Evolutionary conservation across 192 early-diverging fungal genomes (phyloP), one percentile per base, ranked within the genome.

Genomic region (Mortierella hygrophila): DNA sequence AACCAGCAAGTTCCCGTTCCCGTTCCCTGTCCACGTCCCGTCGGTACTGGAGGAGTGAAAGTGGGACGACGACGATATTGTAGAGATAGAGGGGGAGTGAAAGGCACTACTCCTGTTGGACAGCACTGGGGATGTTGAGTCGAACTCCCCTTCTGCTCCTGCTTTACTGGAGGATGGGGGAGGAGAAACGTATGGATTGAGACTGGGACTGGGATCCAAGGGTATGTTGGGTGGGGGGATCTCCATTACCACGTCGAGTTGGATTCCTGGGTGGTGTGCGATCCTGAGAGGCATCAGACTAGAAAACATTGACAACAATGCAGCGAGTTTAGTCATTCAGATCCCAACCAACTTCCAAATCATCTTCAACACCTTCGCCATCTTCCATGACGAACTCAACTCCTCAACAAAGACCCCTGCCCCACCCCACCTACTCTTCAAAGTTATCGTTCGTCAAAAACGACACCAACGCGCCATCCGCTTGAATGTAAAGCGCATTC

Each of bases 391-490:
- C 38, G 38, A 6, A 40, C 1, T 11, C 60, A 65, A 65, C 60
- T 35, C 26, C 29, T 2, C 60, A 11, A 65, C 13, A 32, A 3
- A 13, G 4, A 11, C 10, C 35, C 35, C 35, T 1, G 35, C 35
- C 35, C 10, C 3, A 1, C 3, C 7, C 8, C 0, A 65, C 60
- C 10, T 65, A 65, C 60, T 65, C 60, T 65, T 35, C 60, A 65
- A 65, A 65, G 60, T 65, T 65, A 29, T 65, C 60, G 26, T 65
- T 65, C 8, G 60, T 65, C 26, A 65, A 65, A 65, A 65, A 65
- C 0, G 60, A 65, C 60, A 65, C 60, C 29, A 65, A 13, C 3
- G 60, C 60, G 60, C 60, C 60, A 32, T 65, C 60, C 0, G 26
- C n/a, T 29, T 65, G 60, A 65, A 65, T 65, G 29, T 65, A 65